These are phyloP conservation scores for Crithidia acanthocephali DNA, from an alignment of 208 protist genomes.

Conservation along the genomic window DNA sequence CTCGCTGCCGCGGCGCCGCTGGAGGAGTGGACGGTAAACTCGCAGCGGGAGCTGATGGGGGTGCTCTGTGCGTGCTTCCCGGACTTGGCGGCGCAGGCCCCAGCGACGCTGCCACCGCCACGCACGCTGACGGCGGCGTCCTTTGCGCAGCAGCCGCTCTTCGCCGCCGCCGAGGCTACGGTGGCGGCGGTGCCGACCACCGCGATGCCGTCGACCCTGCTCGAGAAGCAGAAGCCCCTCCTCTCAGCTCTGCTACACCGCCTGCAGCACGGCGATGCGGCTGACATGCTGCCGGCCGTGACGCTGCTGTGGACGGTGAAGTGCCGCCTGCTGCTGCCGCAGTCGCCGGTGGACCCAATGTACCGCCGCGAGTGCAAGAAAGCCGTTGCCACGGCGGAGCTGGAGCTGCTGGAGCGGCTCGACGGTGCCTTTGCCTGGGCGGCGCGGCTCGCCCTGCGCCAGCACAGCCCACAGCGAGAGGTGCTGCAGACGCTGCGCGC, in stretches of 20 bases:
- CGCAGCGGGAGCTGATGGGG: constrained; percentile 52
- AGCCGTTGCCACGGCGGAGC: constrained; percentile 46
- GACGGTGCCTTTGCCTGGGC: constrained; percentile 69
- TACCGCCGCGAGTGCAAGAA: constrained; percentile 60
- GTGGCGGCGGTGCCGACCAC: background rate
- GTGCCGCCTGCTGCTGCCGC: constrained; percentile 82
- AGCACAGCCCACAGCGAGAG: constrained; percentile 40
- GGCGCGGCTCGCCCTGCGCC: constrained; percentile 56
- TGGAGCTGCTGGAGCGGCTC: constrained; percentile 50
- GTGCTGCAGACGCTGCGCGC: constrained; percentile 43
- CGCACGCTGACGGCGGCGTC: constrained; percentile 11
- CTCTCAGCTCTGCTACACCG: constrained; percentile 26
- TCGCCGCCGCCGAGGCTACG: constrained; percentile 16
- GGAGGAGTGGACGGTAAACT: constrained; percentile 62
- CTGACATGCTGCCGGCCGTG: constrained; percentile 46
- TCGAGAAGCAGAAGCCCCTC: constrained; percentile 38
- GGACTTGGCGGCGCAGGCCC: constrained; percentile 18
- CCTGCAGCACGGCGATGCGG: constrained; percentile 10
- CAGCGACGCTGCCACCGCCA: constrained; percentile 13
- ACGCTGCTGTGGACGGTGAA: constrained; percentile 70
- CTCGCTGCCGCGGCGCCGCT: constrained; percentile 49
- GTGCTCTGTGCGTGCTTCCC: constrained; percentile 62
- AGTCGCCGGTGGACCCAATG: constrained; percentile 84
- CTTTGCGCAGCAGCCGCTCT: constrained; percentile 27
- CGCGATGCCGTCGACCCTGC: background rate